Evolutionary conservation across 306 rosid genomes (phyloP).

Genomic region (Quercus variabilis): DNA sequence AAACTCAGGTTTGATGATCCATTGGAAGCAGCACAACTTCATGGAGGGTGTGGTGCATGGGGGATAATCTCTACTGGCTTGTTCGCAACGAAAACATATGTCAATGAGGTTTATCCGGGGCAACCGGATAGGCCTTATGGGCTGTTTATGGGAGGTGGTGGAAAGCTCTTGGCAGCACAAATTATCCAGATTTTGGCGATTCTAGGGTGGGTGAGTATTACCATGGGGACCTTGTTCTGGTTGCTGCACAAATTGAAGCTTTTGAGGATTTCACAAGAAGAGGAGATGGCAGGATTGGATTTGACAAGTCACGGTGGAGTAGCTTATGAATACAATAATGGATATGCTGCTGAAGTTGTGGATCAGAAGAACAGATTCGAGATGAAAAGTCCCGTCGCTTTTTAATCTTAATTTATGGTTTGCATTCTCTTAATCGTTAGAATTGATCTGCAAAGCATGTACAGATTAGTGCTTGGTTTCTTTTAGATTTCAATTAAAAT

Average conservation of each 20-base stretch:
- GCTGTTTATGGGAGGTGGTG: slow-evolving; percentile 54
- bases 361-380: background rate
- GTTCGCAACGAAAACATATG: slow-evolving; percentile 44
- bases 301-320: slow-evolving; percentile 54
- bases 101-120: slow-evolving; percentile 43
- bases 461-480: background rate
- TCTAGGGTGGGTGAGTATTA: slow-evolving; percentile 41
- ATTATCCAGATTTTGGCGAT: slow-evolving; percentile 37
- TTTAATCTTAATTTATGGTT: background rate
- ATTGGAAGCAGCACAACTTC: slow-evolving; percentile 59
- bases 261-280: slow-evolving; percentile 40
- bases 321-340: slow-evolving; percentile 41
- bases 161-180: slow-evolving; percentile 46
- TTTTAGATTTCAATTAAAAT: background rate
- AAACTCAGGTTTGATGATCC: slow-evolving; percentile 50
- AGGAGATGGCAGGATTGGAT: slow-evolving; percentile 60
- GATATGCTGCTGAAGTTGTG: background rate
- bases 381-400: background rate
- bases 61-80: slow-evolving; percentile 54
- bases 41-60: slow-evolving; percentile 64
- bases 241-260: slow-evolving; percentile 40
- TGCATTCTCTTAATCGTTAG: no score
- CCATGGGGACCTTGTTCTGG: slow-evolving; percentile 50
- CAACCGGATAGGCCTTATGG: slow-evolving; percentile 41
- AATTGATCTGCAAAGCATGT: background rate